These are phyloP conservation scores for Juncus effusus DNA, from an alignment of 176 grass and related monocot species.

Conservation along the genomic window DNA sequence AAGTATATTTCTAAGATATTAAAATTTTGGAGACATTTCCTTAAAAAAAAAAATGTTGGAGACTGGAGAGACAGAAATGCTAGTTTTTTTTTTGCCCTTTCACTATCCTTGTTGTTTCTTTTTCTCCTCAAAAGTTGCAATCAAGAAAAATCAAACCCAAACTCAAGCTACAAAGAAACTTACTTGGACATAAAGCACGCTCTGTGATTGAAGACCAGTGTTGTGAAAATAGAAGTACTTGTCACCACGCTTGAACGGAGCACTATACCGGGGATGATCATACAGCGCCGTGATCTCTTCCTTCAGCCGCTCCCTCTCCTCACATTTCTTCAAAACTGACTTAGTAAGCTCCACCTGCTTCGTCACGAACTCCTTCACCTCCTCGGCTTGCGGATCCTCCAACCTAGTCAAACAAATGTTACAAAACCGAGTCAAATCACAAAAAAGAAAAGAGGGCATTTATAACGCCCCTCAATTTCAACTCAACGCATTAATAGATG, in stretches of 20 bases:
- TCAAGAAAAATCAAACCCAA: no score
- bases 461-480: no score
- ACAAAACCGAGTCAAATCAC: neutral
- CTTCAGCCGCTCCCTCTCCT: constrained; percentile 54
- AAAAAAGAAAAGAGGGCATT: neutral
- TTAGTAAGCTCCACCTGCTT: constrained; percentile 60
- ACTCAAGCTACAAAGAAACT: neutral
- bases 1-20: no score
- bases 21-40: no score
- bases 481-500: neutral
- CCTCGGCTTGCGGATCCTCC: constrained; percentile 86
- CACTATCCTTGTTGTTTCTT: no score
- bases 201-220: constrained; percentile 86
- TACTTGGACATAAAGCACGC: constrained; percentile 89
- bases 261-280: constrained; percentile 69
- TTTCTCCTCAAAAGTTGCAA: neutral
- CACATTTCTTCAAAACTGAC: constrained; percentile 48
- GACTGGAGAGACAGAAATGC: no score
- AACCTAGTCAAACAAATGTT: constrained; percentile 33
- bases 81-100: no score
- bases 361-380: constrained; percentile 83
- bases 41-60: no score
- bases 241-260: constrained; percentile 65
- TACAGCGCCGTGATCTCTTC: constrained; percentile 55
- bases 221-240: constrained; percentile 94